Evolutionary conservation across 2,329 filamentous ascomycete species (phyloP), one percentile per base, ranked within the genome.

Genomic region (Ceratocystis colombiana): DNA sequence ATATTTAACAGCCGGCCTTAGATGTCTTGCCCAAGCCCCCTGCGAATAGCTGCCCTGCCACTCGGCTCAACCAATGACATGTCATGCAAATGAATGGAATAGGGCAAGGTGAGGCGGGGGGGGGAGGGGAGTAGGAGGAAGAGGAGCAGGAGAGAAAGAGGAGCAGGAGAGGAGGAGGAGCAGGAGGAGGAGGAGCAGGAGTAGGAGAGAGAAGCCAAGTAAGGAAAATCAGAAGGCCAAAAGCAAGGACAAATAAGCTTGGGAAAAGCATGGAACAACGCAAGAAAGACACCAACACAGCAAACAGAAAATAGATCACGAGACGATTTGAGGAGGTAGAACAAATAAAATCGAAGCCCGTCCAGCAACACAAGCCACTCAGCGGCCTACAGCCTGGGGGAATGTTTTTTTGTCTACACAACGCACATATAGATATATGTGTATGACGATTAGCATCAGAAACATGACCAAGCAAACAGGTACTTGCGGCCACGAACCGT

Each of bases 81-180:
- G 22, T 57, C 25, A 57, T 57, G 53, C 25, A 57, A 57, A 57
- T 57, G 33, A 28, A 30, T 30, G 20, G 50, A 55, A 20, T 15
- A 30, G 25, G 28, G 17, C 17, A 55, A 55, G 25, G 50, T 30
- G 50, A 10, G 46, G 46, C 17, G 46, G 15, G n/a, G 22, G 46
- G 15, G n/a, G 22, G 22, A 2, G 22, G 22, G 22, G 22, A 22
- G 25, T 0, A 28, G 25, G 25, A 28, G 25, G 25, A 5, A 28
- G 25, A 20, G 15, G 17, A 8, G 3, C 22, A 22, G 22, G 22
- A 22, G 4, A 20, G 15, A 1, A 46, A 5, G 3, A 20, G 4
- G 15, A 48, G 45, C 2, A 46, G 45, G 17, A 20, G 17, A 48
- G 45, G n/a, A 22, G 2, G 22, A 20, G 45, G 0, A 48, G 15